Conservation (phyloP, 2,329 filamentous ascomycete species). For the Alternaria infectoria region DNA sequence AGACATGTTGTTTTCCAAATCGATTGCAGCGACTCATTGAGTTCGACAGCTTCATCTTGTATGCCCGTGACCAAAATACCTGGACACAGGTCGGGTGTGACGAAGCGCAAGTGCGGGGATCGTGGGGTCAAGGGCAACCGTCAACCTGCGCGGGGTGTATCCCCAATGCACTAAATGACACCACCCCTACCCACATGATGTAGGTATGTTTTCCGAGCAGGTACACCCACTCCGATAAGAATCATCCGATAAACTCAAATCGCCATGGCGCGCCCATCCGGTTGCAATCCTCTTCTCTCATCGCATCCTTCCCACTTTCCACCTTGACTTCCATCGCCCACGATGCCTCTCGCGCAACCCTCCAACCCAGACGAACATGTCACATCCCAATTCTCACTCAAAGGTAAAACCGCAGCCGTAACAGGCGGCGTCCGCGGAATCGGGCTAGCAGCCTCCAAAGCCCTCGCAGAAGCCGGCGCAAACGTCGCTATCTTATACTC, state of each 20-base stretch:
- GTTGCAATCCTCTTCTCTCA: background rate
- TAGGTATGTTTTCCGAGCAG: background rate
- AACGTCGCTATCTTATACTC: conserved; percentile 43
- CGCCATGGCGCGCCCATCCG: background rate
- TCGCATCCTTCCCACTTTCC: background rate
- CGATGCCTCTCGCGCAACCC: conserved; percentile 14
- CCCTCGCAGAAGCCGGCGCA: conserved; percentile 45
- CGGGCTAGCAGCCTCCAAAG: conserved; percentile 47
- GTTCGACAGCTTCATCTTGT: background rate
- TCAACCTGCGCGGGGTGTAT: conserved; percentile 3
- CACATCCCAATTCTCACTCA: conserved; percentile 17
- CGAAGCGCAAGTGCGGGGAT: background rate
- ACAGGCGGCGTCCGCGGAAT: conserved; percentile 60
- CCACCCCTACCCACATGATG: background rate
- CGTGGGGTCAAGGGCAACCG: conserved; percentile 4
- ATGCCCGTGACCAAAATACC: background rate
- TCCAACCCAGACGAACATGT: conserved; percentile 11
- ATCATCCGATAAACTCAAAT: background rate
- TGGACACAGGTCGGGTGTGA: background rate
- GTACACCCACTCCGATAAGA: background rate
- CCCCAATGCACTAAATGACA: conserved; percentile 25
- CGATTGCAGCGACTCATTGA: background rate
- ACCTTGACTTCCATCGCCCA: background rate
- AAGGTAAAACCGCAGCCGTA: conserved; percentile 48
- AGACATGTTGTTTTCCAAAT: background rate